Evolutionary conservation across 2,329 filamentous ascomycete genomes (phyloP).

Genomic region (Pseudogymnoascus sp.): DNA sequence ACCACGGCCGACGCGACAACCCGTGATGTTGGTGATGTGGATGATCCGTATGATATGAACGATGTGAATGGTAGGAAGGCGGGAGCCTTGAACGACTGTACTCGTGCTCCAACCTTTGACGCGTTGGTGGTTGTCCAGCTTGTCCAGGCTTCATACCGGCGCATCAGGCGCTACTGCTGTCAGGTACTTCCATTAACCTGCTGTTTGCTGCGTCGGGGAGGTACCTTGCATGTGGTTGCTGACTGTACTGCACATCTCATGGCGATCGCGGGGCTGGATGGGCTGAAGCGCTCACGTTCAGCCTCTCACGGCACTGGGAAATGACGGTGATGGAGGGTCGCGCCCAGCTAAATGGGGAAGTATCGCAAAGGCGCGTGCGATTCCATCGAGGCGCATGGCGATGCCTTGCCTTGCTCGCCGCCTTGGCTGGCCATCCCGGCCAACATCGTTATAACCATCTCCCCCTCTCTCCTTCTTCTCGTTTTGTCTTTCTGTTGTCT

Average conservation of each 20-base stretch:
- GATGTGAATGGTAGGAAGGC: background rate
- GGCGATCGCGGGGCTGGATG: background rate
- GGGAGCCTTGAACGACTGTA: background rate
- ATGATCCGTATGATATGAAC: background rate
- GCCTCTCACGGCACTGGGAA: background rate
- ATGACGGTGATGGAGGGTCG: background rate
- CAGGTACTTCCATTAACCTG: background rate
- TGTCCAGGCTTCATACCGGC: too few species aligned
- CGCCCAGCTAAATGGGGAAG: constrained; percentile 5
- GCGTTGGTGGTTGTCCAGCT: background rate
- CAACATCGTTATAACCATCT: background rate
- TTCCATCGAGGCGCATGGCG: constrained; percentile 1
- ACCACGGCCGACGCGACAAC: background rate
- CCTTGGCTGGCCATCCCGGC: background rate
- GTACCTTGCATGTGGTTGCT: background rate
- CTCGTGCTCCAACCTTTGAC: background rate
- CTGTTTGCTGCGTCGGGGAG: background rate
- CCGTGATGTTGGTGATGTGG: too few species aligned
- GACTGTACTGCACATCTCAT: background rate
- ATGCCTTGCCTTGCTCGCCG: background rate
- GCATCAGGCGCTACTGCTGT: too few species aligned
- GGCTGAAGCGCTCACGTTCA: background rate
- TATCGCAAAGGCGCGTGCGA: background rate
- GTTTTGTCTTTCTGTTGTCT: background rate
- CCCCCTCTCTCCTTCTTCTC: background rate